These are phyloP conservation scores for Rhodomyrtus psidioides DNA, from an alignment of 441 rosid genomes.

Conservation along the genomic window DNA sequence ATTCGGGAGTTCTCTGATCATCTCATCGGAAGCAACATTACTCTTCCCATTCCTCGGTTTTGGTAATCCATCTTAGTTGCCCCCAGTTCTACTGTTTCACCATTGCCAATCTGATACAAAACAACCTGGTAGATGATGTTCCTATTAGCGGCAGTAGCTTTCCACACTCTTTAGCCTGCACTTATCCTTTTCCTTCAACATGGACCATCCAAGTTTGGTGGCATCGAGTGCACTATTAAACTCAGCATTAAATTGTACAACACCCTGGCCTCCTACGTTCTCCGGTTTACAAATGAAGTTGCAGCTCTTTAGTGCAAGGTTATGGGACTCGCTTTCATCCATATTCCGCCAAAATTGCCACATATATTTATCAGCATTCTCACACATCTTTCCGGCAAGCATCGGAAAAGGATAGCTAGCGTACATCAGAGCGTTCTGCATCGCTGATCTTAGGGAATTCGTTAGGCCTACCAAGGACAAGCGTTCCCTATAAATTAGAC, in stretches of 20 bases:
- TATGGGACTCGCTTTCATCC: neutral
- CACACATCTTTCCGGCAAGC: neutral
- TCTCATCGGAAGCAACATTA: neutral
- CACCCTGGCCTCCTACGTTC: neutral
- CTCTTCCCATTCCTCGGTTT: neutral
- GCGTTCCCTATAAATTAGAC: neutral
- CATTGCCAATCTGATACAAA: neutral
- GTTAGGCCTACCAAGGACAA: neutral
- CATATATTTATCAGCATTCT: neutral
- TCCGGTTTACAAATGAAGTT: neutral
- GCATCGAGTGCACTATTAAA: neutral
- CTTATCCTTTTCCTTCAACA: neutral
- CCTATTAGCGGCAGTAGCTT: neutral
- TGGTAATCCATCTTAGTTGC: neutral
- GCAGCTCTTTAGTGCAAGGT: neutral
- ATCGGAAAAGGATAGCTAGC: neutral
- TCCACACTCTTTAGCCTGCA: neutral
- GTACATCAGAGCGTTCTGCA: neutral
- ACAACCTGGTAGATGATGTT: neutral
- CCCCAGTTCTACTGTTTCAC: neutral
- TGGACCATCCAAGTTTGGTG: neutral
- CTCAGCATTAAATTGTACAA: neutral
- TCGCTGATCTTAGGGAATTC: neutral
- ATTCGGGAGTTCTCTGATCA: neutral
- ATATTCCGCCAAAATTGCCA: neutral